These are phyloP conservation scores for Cardamine resedifolia DNA, from an alignment of 345 rosid genomes.

Conservation along the genomic window DNA sequence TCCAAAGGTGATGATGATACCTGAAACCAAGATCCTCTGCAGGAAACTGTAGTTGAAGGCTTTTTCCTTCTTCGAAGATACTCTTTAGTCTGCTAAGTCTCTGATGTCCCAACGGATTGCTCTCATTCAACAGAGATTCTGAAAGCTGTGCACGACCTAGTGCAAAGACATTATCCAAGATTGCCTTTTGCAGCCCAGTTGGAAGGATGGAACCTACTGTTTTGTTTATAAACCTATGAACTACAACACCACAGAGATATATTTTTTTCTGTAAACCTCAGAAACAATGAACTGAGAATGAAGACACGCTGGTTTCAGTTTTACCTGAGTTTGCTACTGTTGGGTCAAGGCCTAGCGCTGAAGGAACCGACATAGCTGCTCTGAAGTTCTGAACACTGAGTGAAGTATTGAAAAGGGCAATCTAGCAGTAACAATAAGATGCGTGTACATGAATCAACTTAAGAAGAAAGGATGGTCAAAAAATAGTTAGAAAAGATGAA, in stretches of 20 bases:
- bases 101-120: conserved; percentile 69
- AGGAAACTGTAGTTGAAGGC: conserved; percentile 95
- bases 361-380: conserved; percentile 91
- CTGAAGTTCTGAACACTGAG: conserved; percentile 85
- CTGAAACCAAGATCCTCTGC: conserved; percentile 99
- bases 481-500: conserved; percentile 23
- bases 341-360: conserved; percentile 87
- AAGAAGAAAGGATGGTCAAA: conserved; percentile 4
- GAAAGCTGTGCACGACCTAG: conserved; percentile 92
- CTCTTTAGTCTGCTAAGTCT: conserved; percentile 70
- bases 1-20: conserved; percentile 41
- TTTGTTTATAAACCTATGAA: conserved; percentile 58
- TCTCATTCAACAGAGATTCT: conserved; percentile 64
- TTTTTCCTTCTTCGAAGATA: conserved; percentile 85
- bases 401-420: conserved; percentile 75
- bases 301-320: conserved; percentile 22
- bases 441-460: conserved; percentile 19
- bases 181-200: conserved; percentile 60
- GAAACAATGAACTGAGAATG: conserved; percentile 17
- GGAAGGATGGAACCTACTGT: conserved; percentile 70
- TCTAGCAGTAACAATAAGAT: conserved; percentile 45
- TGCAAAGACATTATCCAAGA: conserved; percentile 74
- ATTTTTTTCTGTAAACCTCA: conserved; percentile 2
- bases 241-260: conserved; percentile 43
- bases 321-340: conserved; percentile 75